Evolutionary conservation across 345 rosid genomes (phyloP).

Genomic region (Eutrema heterophyllum): DNA sequence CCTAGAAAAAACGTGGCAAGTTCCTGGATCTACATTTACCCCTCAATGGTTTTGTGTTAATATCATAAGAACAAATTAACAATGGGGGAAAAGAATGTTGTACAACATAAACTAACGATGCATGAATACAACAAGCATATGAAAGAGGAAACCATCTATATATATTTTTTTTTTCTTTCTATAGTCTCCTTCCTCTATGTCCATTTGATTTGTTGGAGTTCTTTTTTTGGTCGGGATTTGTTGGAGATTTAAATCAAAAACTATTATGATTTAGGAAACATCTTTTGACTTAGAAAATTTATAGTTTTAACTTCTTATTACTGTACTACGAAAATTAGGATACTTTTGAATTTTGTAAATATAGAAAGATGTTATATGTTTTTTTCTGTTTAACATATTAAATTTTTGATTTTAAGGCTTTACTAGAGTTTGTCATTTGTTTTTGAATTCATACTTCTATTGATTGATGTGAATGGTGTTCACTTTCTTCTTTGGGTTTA

Average conservation of each 20-base stretch:
- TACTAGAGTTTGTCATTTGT: background rate
- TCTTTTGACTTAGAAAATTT: background rate
- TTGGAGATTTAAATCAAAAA: too few species aligned
- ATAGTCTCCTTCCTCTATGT: background rate
- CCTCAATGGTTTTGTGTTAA: too few species aligned
- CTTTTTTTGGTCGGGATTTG: background rate
- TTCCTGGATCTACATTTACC: background rate
- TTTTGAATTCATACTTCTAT: background rate
- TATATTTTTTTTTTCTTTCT: too few species aligned
- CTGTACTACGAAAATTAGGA: too few species aligned
- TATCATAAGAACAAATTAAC: too few species aligned
- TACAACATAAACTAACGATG: background rate
- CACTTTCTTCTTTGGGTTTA: background rate
- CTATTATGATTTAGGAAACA: background rate
- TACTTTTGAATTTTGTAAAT: too few species aligned
- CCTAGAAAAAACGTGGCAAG: background rate
- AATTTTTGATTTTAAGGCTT: background rate
- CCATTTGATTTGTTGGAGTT: background rate
- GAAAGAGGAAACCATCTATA: background rate
- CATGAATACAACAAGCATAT: background rate
- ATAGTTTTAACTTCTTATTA: background rate
- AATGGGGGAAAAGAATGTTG: background rate
- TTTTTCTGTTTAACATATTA: background rate
- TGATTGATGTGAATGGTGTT: background rate
- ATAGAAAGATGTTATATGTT: background rate